Base-by-base conservation (phyloP, 2,329 filamentous ascomycete genomes). In the Aspergillus intermedius region DNA sequence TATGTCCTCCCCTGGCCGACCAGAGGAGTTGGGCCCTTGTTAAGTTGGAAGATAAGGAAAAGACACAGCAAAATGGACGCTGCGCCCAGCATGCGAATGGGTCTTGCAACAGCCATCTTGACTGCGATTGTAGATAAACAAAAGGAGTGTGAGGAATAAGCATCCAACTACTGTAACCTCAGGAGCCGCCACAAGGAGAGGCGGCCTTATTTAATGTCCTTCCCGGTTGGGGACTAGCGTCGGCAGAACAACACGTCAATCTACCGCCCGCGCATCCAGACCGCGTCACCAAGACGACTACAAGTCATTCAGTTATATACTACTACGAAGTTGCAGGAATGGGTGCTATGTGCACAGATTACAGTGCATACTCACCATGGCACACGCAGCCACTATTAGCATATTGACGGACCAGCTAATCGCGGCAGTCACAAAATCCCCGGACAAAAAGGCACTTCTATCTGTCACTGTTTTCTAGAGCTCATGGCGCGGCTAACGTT, bases 81-180 rank as follows among this genome's bases (percentile, higher is more conserved):
- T 56, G 87, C 78, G 58, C 82, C 86, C 64, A 95, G 76, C 63
- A 87, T 82, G 72, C 91, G 84, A 66, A 95, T 85, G 49, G 89
- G 88, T 75, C 85, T 84, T 64, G 89, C 88, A 66, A 95, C 77
- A 62, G 86, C 88, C 90, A 95, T 95, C 50, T 54, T 65, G 60
- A 53, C 58, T 53, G 56, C 52, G 23, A 44, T 55, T 51, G 49
- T 54, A 49, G 49, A 57, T 54, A 59, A 54, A 55, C 52, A 58
- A 51, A n/a, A 19, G 17, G 17, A 44, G 22, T 22, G 13, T 22
- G 22, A 42, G 19, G 19, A 19, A 13, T 42, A 19, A 10, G 21
- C 22, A 19, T 22, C 15, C 37, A 40, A 8, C 34, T 37, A 15
- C 34, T 10, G n/a, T 21, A 40, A 7, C 17, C 37, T 40, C 37